Base-by-base conservation (phyloP, 345 rosid genomes). In the Litchi chinensis region DNA sequence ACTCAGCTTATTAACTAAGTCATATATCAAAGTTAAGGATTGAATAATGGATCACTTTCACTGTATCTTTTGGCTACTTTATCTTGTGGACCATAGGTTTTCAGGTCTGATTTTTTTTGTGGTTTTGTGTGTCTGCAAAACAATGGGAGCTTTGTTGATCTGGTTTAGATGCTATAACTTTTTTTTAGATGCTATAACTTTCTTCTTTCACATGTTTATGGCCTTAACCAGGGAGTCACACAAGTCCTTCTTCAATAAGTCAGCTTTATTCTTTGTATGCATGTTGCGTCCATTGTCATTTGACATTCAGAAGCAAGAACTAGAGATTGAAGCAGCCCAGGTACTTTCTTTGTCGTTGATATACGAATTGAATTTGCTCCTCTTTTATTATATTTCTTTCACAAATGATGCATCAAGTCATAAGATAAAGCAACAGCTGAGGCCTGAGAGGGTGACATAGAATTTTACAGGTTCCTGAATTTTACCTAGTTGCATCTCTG, bases 251-350 rank as follows among this genome's bases (percentile, higher is more conserved):
- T 94, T 92, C 39, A 87, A 71, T 56, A 92, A 92, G 72, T 92
- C 98, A 10, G 91, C 90, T 80, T 72, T 94, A 43, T 89, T 92
- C 79, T 94, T 94, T 85, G 19, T 91, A 48, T 94, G 97, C 90
- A 84, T 90, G 82, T 37, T 92, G 86, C 84, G 80, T 44, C 98
- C 98, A 4, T 60, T 87, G 64, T 87, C 95, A 50, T 92, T 88
- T 21, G 84, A 90, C 73, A 86, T 94, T 65, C 87, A 92, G 79
- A 88, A 83, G 83, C 95, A 94, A 80, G 97, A 92, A 48, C 77
- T 77, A 65, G 98, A 94, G 84, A 90, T 94, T 48, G 98, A 91
- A 67, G 98, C 94, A 1, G 97, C 91, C n/a, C 90, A 90, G 93
- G 98, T 94, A 88, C 60, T 11, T 50, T 40, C 24, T 22, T 52